Percentiles rank a stretch among this genome's conserved stretches.
Conservation (phyloP, 2,329 filamentous ascomycete genomes). For the Ceratocystis cacaofunesta region DNA sequence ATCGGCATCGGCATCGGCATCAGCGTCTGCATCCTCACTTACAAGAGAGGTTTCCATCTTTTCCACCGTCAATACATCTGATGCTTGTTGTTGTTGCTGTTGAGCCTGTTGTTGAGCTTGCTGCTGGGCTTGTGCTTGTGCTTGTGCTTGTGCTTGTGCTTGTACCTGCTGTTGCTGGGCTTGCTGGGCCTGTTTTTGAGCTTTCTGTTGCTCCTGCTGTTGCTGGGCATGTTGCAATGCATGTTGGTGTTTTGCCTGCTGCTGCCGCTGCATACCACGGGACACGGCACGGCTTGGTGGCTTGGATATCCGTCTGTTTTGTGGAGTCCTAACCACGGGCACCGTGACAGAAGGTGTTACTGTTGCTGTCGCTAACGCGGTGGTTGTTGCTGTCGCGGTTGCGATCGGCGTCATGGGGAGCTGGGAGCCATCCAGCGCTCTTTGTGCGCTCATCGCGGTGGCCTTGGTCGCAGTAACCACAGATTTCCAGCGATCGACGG, state of each 20-base stretch:
- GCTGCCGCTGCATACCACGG: constrained; percentile 17
- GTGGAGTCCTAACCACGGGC: constrained; percentile 13
- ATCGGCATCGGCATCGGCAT: constrained; percentile 21
- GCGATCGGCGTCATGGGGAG: neutral
- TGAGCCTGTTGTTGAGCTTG: constrained; percentile 24
- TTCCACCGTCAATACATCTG: neutral
- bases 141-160: constrained; percentile 23
- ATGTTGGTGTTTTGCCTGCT: constrained; percentile 18
- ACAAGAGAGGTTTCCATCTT: constrained; percentile 28
- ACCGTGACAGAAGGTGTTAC: constrained; percentile 18
- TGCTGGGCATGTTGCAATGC: constrained; percentile 17
- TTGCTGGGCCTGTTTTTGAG: constrained; percentile 7
- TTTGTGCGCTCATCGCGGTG: constrained; percentile 37
- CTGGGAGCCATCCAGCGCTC: constrained; percentile 28
- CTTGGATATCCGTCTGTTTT: constrained; percentile 16
- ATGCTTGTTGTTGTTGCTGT: constrained; percentile 23
- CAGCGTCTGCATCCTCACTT: constrained; percentile 29
- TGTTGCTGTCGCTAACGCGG: constrained; percentile 17
- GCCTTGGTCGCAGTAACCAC: constrained; percentile 39
- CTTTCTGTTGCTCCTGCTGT: constrained; percentile 26
- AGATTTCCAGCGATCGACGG: constrained; percentile 47
- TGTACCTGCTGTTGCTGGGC: constrained; percentile 24
- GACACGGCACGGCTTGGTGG: constrained; percentile 16
- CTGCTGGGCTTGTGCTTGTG: constrained; percentile 22
- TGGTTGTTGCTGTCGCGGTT: too few relatives aligned